Conservation (phyloP, 2,329 filamentous ascomycete species). For the Cytospora piceae region DNA sequence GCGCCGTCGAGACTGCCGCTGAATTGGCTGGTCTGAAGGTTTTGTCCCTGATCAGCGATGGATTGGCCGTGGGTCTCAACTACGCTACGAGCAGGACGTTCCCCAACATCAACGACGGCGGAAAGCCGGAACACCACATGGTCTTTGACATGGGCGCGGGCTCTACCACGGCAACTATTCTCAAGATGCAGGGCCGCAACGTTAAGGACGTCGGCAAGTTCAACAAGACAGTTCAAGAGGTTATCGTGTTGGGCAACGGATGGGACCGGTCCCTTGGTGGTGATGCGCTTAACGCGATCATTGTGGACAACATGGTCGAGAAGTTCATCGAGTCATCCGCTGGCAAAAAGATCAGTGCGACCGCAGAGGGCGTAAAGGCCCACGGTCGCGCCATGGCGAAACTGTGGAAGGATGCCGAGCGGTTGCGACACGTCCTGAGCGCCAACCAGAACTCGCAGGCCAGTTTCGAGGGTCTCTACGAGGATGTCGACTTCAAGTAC, state of each 20-base stretch:
- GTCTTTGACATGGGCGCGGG: constrained; percentile 98
- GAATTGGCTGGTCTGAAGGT: constrained; percentile 87
- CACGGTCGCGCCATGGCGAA: constrained; percentile 88
- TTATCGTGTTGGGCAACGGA: constrained; percentile 82
- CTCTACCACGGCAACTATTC: constrained; percentile 84
- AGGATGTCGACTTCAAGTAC: constrained; percentile 92
- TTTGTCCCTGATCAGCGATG: constrained; percentile 83
- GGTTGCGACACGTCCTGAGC: constrained; percentile 84
- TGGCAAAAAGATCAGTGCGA: constrained; percentile 67
- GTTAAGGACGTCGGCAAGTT: constrained; percentile 91
- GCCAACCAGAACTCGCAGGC: constrained; percentile 83
- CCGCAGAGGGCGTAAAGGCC: constrained; percentile 64
- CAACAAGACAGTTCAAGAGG: constrained; percentile 96
- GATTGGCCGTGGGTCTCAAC: constrained; percentile 89
- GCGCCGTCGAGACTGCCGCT: constrained; percentile 81
- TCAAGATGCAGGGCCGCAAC: constrained; percentile 85
- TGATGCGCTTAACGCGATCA: constrained; percentile 83
- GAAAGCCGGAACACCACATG: constrained; percentile 87
- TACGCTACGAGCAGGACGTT: constrained; percentile 93
- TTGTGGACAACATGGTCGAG: constrained; percentile 85
- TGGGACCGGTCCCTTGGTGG: constrained; percentile 92
- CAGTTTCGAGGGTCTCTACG: constrained; percentile 86
- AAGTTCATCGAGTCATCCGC: constrained; percentile 74
- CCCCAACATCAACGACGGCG: constrained; percentile 79
- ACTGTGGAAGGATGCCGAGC: constrained; percentile 90